phyloP scores from a whole-genome alignment of 768 basidiomycete species.

The Amanita molliuscula region DNA sequence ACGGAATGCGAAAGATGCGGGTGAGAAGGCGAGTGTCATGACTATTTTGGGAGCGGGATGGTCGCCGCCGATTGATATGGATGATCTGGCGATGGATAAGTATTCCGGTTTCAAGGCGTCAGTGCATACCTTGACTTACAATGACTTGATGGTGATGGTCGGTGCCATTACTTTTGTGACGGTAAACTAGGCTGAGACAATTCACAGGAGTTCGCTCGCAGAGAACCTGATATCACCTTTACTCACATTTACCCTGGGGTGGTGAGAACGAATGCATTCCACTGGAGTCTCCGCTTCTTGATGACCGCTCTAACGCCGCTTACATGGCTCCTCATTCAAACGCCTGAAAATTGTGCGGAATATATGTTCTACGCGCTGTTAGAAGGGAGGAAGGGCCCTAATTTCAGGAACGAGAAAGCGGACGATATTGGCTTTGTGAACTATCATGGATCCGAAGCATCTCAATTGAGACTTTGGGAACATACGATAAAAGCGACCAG shows the following conservation, averaged over 20 bases:
- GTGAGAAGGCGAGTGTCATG: slow-evolving; percentile 24
- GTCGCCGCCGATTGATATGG: slow-evolving; percentile 20
- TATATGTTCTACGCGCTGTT: slow-evolving; percentile 22
- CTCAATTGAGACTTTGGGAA: slow-evolving; percentile 12
- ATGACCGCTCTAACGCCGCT: slow-evolving; percentile 10
- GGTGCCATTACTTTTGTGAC: background rate
- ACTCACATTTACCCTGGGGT: slow-evolving; percentile 32
- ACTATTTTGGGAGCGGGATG: slow-evolving; percentile 21
- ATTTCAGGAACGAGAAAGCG: background rate
- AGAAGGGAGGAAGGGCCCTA: slow-evolving; percentile 13
- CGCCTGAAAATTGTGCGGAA: slow-evolving; percentile 17
- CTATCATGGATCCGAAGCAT: slow-evolving; percentile 11
- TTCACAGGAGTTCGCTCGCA: slow-evolving; percentile 26
- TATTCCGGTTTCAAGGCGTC: slow-evolving; percentile 18
- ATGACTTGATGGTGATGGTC: slow-evolving; percentile 27
- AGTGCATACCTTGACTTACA: slow-evolving; percentile 20
- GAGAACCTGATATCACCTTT: slow-evolving; percentile 31
- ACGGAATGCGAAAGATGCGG: slow-evolving; percentile 15
- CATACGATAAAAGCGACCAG: slow-evolving; percentile 10
- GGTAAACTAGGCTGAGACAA: background rate
- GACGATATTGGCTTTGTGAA: slow-evolving; percentile 1
- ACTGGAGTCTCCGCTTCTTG: slow-evolving; percentile 11
- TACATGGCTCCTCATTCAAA: background rate
- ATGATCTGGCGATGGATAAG: slow-evolving; percentile 30
- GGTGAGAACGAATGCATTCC: slow-evolving; percentile 20